Conservation (phyloP, 2,329 filamentous ascomycete genomes). For the Botrytis porri region DNA sequence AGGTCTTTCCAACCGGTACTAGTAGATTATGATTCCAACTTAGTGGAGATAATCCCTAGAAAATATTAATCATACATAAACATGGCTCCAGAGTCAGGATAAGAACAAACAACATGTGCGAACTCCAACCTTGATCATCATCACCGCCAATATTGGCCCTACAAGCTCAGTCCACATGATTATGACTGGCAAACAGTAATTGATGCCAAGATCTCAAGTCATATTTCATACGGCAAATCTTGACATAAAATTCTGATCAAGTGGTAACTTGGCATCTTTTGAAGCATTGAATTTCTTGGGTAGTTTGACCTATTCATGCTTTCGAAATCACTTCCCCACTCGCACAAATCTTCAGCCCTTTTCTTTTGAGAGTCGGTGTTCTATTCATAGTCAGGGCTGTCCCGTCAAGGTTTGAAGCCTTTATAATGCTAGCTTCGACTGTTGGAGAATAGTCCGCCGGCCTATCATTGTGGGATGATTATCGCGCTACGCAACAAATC, state of each 20-base stretch:
- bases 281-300: not conserved
- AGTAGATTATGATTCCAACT: not conserved
- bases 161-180: not conserved
- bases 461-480: not conserved
- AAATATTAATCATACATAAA: not conserved
- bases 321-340: not conserved
- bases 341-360: constrained; percentile 10
- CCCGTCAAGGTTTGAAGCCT: not conserved
- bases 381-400: not conserved
- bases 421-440: not conserved
- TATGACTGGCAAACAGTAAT: not conserved
- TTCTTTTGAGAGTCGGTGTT: not conserved
- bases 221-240: not conserved
- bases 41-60: not conserved
- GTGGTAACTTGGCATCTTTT: not conserved
- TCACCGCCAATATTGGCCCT: not conserved
- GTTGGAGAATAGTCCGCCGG: not conserved
- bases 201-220: not conserved
- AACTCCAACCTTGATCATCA: not conserved
- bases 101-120: not conserved
- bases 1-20: not conserved
- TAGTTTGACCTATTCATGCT: not conserved
- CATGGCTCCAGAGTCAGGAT: not conserved
- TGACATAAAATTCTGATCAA: not conserved
- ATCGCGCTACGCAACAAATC: not conserved